phyloP scores from a whole-genome alignment of 1,139 yeast species.

The Pichia sp. region DNA sequence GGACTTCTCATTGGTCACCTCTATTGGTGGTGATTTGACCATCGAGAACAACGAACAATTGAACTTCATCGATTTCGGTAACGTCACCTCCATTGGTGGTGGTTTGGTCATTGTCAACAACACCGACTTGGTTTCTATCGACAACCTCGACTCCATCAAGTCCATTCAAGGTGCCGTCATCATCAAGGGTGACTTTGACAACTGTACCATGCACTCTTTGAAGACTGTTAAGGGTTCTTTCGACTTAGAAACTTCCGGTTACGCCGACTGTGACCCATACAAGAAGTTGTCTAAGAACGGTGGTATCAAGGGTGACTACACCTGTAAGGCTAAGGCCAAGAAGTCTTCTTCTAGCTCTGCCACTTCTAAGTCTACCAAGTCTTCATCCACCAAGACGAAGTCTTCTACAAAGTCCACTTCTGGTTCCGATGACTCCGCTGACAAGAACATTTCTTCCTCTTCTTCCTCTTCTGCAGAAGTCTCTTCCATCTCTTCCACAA shows the following conservation, averaged over 20 bases:
- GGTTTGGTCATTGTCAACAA: constrained; percentile 85
- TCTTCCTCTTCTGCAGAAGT: constrained; percentile 22
- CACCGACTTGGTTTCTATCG: constrained; percentile 69
- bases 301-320: constrained; percentile 85
- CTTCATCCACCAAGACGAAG: no score
- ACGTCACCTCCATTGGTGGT: constrained; percentile 74
- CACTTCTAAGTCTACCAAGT: constrained; percentile 17
- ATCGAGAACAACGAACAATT: constrained; percentile 70
- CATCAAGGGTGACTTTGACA: constrained; percentile 73
- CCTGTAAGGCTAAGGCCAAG: constrained; percentile 54
- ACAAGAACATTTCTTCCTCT: constrained; percentile 30
- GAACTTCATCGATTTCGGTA: constrained; percentile 63
- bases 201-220: constrained; percentile 71
- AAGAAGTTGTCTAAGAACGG: constrained; percentile 63
- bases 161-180: constrained; percentile 85
- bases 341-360: constrained; percentile 38
- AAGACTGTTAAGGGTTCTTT: constrained; percentile 89
- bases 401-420: constrained; percentile 15
- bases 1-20: constrained; percentile 50
- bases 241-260: constrained; percentile 69
- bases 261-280: constrained; percentile 77
- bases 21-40: constrained; percentile 78
- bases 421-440: constrained; percentile 19
- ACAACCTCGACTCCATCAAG: constrained; percentile 59
- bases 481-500: constrained; percentile 24